A percentile compares a stretch with the other conserved stretches of the same genome.
Conservation (phyloP, 805 yeast species). For the Zygotorulaspora chibaensis region DNA sequence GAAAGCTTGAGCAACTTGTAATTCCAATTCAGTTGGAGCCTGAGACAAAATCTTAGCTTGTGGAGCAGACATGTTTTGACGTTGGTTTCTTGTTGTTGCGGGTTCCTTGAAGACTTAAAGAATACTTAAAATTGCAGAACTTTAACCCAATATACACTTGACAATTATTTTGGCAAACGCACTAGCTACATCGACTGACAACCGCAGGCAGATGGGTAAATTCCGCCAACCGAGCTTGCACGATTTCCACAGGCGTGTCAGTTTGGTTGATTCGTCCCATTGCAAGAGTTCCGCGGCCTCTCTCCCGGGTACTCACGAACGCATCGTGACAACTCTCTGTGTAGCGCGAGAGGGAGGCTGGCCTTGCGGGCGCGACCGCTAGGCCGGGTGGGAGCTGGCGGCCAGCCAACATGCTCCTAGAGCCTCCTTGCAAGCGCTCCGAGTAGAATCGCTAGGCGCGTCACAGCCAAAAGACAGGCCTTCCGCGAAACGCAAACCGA, state of each 20-base stretch:
- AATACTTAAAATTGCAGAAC: background rate
- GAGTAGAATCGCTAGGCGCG: too few species aligned
- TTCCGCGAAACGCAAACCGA: too few species aligned
- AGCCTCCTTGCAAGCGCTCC: too few species aligned
- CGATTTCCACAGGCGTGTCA: constrained; percentile 59
- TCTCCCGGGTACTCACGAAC: background rate
- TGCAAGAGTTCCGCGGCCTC: background rate
- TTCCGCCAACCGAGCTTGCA: constrained; percentile 21
- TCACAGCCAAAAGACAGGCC: too few species aligned
- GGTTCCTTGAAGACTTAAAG: constrained; percentile 15
- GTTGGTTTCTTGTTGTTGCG: constrained; percentile 15
- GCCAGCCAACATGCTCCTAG: too few species aligned
- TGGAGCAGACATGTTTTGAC: constrained; percentile 83
- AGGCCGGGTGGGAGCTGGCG: too few species aligned
- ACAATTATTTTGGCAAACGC: background rate
- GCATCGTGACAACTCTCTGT: too few species aligned
- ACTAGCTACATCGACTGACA: background rate
- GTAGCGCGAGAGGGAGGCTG: too few species aligned
- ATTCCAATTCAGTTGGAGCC: constrained; percentile 97
- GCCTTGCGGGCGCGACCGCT: too few species aligned
- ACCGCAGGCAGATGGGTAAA: background rate
- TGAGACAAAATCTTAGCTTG: constrained; percentile 84
- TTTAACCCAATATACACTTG: background rate
- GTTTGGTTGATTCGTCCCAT: constrained; percentile 69
- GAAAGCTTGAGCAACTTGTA: constrained; percentile 98